Conservation (phyloP, 2,329 filamentous ascomycete genomes). For the Aphanoascus verrucosus region DNA sequence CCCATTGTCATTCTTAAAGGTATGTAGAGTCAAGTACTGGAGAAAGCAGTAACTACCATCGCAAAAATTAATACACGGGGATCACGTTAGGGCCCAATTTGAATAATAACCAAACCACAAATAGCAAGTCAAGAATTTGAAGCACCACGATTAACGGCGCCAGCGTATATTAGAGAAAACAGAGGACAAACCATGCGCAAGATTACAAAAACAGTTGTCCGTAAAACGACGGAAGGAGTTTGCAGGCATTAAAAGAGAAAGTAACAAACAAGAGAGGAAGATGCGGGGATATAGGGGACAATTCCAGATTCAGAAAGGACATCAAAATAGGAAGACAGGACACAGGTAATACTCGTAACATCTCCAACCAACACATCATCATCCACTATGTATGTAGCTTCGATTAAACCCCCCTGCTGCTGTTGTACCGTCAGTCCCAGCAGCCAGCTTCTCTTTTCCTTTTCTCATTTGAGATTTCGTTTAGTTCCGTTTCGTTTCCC, state of each 20-base stretch:
- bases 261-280: background rate
- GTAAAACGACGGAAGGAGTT: background rate
- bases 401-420: too few relatives aligned
- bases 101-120: too few relatives aligned
- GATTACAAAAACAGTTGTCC: background rate
- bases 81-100: too few relatives aligned
- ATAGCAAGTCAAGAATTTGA: too few relatives aligned
- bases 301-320: background rate
- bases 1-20: too few relatives aligned
- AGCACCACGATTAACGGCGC: too few relatives aligned
- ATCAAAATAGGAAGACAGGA: background rate
- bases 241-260: constrained; percentile 1
- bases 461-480: too few relatives aligned
- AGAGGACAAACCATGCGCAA: background rate
- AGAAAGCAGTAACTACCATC: too few relatives aligned
- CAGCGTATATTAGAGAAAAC: background rate
- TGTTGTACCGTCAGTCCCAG: constrained; percentile 2
- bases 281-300: background rate
- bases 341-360: background rate
- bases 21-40: too few relatives aligned
- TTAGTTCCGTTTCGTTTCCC: background rate
- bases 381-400: background rate
- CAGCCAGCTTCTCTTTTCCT: background rate
- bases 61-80: too few relatives aligned
- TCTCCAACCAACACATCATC: background rate